Evolutionary conservation across 2,329 filamentous ascomycete genomes (phyloP).

Genomic region (Sarocladiaceae sp.): DNA sequence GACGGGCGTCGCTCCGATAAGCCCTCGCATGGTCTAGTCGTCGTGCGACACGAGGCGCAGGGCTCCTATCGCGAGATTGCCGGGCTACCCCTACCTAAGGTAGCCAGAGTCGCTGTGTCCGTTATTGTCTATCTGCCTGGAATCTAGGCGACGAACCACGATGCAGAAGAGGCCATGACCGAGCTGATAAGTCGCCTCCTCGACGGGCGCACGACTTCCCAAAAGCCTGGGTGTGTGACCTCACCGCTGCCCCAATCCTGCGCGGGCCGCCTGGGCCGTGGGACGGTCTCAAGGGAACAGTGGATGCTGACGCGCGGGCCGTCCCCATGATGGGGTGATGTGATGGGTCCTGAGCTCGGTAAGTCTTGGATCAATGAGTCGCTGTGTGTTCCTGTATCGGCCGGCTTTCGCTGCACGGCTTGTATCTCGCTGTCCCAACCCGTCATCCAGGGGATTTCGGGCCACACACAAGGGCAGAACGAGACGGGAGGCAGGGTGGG

Average conservation of each 20-base stretch:
- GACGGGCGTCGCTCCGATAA: constrained; percentile 5
- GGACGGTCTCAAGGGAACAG: neutral
- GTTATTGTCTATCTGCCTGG: neutral
- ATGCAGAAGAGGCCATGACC: neutral
- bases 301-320: constrained; percentile 6
- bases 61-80: neutral
- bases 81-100: neutral
- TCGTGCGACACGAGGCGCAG: constrained; percentile 4
- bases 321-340: neutral
- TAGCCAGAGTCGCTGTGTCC: no score
- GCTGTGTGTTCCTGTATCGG: neutral
- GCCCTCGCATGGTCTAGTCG: neutral
- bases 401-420: neutral
- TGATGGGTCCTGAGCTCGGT: no score
- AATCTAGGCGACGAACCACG: neutral
- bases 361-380: neutral
- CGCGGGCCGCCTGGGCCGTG: constrained; percentile 6
- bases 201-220: neutral
- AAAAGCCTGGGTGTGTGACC: constrained; percentile 1
- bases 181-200: neutral
- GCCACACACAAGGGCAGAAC: neutral
- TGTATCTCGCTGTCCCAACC: neutral
- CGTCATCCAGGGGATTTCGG: no score
- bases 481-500: neutral
- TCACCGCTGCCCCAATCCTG: constrained; percentile 6